Base-by-base conservation (phyloP, 164 flowering plant species). In the Vitis rupestris region DNA sequence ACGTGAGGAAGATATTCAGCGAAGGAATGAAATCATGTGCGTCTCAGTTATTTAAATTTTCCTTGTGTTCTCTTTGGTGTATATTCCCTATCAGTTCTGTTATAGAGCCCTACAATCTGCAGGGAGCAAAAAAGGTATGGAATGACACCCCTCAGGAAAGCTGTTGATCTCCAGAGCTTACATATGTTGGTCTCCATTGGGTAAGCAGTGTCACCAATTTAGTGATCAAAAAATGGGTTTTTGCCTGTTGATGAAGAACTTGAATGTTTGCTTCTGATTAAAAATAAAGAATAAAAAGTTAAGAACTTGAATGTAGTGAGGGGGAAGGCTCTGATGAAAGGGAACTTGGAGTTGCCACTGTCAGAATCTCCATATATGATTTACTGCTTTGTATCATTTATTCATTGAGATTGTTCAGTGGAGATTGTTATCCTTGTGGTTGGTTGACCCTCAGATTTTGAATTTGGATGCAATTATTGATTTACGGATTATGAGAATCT, bases 61-160 rank as follows among this genome's bases (percentile, higher is more conserved):
- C 52, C 2, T 30, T 62, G 1, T 65, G 31, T 27, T 51, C 29
- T 55, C 61, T 15, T 23, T 31, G 15, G 37, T n/a, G 1, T 47
- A 59, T 59, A 19, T 65, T 64, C 10, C 11, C 27, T 8, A 29
- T 49, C 48, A 13, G 14, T 54, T n/a, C 10, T 59, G 14, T 58
- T 63, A 59, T 8, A 11, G 11, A 61, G n/a, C 57, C 52, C 30
- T 2, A 51, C 17, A 13, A 49, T 62, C 79, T 73, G 63, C 86
- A 94, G 97, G 90, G 98, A 95, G 80, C 93, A 88, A 82, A 91
- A 86, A 70, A 68, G 63, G 4, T 93, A 87, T 84, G 99, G 99
- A 69, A 65, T 73, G 77, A 95, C 99, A 31, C 87, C 93, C 23
- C 83, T 80, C 29, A 83, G 77, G 74, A 95, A 88, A 73, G 83